Conservation (phyloP, 2,329 filamentous ascomycete genomes). For the Fusarium floridanum region DNA sequence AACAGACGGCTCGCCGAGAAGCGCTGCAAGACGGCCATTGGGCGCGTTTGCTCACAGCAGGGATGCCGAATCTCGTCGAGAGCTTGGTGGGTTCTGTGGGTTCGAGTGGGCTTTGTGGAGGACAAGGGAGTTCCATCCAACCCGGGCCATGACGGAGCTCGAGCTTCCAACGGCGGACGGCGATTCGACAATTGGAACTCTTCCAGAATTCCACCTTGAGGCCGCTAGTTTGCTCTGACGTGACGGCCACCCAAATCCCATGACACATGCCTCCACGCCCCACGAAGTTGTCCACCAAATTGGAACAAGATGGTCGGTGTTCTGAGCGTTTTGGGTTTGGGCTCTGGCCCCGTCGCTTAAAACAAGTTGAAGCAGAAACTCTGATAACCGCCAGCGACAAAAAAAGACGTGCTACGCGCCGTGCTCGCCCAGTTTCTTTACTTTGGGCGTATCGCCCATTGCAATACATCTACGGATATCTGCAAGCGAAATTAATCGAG, state of each 20-base stretch:
- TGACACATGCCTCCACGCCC: constrained; percentile 42
- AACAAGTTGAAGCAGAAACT: constrained; percentile 26
- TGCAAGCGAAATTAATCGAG: constrained; percentile 10
- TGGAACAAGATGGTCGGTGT: constrained; percentile 29
- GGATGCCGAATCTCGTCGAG: constrained; percentile 28
- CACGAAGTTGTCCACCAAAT: constrained; percentile 24
- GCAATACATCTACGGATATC: constrained; percentile 11
- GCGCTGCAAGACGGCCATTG: constrained; percentile 20
- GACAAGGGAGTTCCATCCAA: constrained; percentile 34
- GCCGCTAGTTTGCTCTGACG: constrained; percentile 45
- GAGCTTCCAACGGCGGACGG: constrained; percentile 33
- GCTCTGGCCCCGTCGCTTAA: constrained; percentile 12
- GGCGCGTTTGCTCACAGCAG: constrained; percentile 29
- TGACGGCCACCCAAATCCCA: constrained; percentile 42
- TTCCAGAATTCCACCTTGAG: constrained; percentile 46
- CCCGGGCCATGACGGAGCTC: constrained; percentile 38
- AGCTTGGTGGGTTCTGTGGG: constrained; percentile 30
- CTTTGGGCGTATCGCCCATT: constrained; percentile 36
- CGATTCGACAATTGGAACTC: constrained; percentile 49
- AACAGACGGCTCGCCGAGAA: constrained; percentile 31
- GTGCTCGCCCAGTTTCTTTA: not conserved
- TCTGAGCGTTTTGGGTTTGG: constrained; percentile 19
- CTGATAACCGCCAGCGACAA: constrained; percentile 34
- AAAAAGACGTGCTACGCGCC: constrained; percentile 10
- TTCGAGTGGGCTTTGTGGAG: constrained; percentile 37